A percentile compares a stretch with the other conserved stretches of the same genome.
Evolutionary conservation across 352 stramenopile species (phyloP).

Genomic region (Elongisporangium senticosum): DNA sequence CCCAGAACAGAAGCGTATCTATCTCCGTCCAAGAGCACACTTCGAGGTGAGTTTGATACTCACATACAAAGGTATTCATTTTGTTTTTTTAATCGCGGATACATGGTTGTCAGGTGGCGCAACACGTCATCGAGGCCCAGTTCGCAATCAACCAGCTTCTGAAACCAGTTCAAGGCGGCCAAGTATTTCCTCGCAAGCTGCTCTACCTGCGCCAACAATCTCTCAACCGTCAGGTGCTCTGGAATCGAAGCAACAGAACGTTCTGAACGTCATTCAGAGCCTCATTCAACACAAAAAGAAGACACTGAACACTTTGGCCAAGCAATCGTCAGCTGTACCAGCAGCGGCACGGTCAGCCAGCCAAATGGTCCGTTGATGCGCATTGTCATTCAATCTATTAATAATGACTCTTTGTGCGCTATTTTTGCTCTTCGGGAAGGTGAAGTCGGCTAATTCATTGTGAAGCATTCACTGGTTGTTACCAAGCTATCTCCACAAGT

Average conservation of each 20-base stretch:
- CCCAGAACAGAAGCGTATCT: slow-evolving; percentile 2
- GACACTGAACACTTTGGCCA: slow-evolving; percentile 44
- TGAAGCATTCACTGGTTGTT: not conserved
- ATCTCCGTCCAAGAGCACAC: slow-evolving; percentile 11
- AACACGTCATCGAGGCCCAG: slow-evolving; percentile 1
- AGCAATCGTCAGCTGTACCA: slow-evolving; percentile 13
- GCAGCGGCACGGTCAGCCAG: slow-evolving; percentile 7
- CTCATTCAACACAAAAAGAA: slow-evolving; percentile 79
- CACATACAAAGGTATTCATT: not conserved
- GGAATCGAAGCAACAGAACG: slow-evolving; percentile 59
- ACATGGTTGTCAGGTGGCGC: slow-evolving; percentile 4
- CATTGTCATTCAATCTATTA: not conserved
- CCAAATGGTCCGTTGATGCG: not conserved
- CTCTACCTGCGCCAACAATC: not conserved
- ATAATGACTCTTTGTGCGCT: not conserved
- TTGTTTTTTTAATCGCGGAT: not conserved
- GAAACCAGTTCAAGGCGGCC: not conserved
- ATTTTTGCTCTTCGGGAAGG: no score
- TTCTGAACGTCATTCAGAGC: slow-evolving; percentile 69
- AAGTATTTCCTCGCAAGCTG: not conserved
- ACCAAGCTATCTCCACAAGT: no score
- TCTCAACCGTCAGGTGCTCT: slow-evolving; percentile 6
- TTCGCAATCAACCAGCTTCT: not conserved
- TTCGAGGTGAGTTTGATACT: slow-evolving; percentile 8
- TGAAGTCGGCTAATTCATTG: not conserved